Percentiles rank a stretch among this genome's conserved stretches.
phyloP scores from a whole-genome alignment of 306 rosid genomes.

The Citrullus colocynthis region DNA sequence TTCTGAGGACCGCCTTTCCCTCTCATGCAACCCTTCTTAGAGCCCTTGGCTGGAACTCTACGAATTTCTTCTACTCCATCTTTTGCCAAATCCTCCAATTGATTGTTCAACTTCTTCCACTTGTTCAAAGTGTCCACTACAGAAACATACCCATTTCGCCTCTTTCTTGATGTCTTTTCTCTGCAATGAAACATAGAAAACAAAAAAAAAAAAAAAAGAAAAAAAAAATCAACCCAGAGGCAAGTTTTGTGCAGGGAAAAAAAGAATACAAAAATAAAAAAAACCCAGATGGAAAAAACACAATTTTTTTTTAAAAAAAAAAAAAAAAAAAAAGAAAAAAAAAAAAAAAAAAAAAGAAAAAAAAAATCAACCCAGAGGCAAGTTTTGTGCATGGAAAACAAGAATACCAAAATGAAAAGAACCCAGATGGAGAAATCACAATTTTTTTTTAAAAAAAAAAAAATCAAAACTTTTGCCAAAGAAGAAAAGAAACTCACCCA shows the following conservation, averaged over 20 bases:
- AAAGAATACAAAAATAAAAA: too few relatives aligned
- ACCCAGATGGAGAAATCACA: too few relatives aligned
- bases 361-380: too few relatives aligned
- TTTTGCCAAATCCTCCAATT: conserved; percentile 17
- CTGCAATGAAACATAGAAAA: neutral
- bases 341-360: too few relatives aligned
- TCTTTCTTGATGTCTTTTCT: conserved; percentile 1
- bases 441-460: too few relatives aligned
- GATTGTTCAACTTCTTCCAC: conserved; percentile 47
- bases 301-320: too few relatives aligned
- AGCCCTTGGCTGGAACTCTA: conserved; percentile 50
- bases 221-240: neutral
- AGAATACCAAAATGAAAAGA: too few relatives aligned
- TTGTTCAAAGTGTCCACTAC: conserved; percentile 40
- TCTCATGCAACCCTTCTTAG: conserved; percentile 76
- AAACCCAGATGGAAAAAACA: neutral
- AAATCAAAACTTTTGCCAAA: neutral
- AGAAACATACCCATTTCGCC: conserved; percentile 30
- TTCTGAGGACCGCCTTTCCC: conserved; percentile 98
- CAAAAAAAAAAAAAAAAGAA: neutral
- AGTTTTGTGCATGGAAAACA: too few relatives aligned
- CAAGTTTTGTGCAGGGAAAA: too few relatives aligned
- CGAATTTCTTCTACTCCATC: conserved; percentile 22
- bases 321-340: neutral
- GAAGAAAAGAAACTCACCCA: neutral